Percentiles rank a stretch among this genome's conserved stretches.
These are phyloP conservation scores for Cryptococcus neoformans DNA, from an alignment of 1,284 basidiomycete genomes.

Conservation along the genomic window DNA sequence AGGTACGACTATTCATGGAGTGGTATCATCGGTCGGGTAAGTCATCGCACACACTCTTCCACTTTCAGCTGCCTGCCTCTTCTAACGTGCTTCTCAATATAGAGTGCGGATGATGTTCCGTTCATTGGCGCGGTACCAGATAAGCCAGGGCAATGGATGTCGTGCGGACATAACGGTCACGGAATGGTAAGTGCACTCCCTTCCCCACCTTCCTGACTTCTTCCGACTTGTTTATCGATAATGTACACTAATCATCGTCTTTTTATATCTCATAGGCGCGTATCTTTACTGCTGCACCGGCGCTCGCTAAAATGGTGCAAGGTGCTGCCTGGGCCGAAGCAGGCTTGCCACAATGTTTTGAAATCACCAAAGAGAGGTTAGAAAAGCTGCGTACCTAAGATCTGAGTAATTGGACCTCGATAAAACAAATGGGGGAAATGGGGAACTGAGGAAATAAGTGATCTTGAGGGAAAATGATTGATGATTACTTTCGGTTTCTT, in stretches of 20 bases:
- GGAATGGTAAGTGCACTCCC: slow-evolving; percentile 21
- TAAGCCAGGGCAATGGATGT: slow-evolving; percentile 30
- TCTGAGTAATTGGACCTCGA: not conserved
- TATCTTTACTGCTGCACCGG: slow-evolving; percentile 31
- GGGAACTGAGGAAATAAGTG: no score
- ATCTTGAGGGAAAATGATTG: no score
- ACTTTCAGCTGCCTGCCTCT: not conserved
- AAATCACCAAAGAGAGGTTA: slow-evolving; percentile 23
- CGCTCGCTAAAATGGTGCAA: slow-evolving; percentile 24
- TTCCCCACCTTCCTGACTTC: not conserved
- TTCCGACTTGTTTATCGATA: not conserved
- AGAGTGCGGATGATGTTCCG: slow-evolving; percentile 28
- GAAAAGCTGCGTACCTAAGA: slow-evolving; percentile 3
- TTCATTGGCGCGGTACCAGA: slow-evolving; percentile 32
- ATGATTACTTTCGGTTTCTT: no score
- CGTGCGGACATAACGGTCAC: slow-evolving; percentile 32
- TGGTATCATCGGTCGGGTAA: slow-evolving; percentile 27
- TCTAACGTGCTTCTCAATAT: slow-evolving; percentile 8
- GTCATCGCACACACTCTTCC: not conserved
- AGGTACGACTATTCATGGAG: slow-evolving; percentile 27
- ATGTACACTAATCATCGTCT: no score
- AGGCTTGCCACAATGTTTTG: slow-evolving; percentile 24
- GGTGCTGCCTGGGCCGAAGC: slow-evolving; percentile 20
- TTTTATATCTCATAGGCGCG: slow-evolving; percentile 9
- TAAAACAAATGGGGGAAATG: no score